Evolutionary conservation across 768 basidiomycete species (phyloP).

Genomic region (Mycena belliarum): DNA sequence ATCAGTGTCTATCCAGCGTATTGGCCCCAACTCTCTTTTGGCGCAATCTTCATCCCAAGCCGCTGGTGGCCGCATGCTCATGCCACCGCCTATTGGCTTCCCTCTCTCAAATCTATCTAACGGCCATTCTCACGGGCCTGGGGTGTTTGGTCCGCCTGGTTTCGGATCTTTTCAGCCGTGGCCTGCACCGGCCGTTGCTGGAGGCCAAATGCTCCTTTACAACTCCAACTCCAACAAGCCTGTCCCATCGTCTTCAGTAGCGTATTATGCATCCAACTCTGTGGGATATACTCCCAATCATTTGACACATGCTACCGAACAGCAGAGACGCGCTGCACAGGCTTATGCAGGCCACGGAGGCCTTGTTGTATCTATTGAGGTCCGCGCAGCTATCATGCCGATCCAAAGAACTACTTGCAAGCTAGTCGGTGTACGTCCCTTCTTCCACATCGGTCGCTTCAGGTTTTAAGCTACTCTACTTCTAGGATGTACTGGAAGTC

Average conservation of each 20-base stretch:
- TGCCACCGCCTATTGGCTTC: background rate
- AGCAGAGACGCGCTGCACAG: background rate
- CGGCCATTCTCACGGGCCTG: no score
- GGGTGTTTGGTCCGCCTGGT: no score
- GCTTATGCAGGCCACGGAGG: background rate
- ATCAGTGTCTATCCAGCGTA: background rate
- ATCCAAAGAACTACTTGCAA: background rate
- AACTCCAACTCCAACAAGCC: no score
- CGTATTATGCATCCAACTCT: background rate
- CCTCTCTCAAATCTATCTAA: no score
- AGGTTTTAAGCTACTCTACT: background rate
- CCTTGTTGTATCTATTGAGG: background rate
- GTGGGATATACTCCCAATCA: background rate
- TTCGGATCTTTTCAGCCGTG: background rate
- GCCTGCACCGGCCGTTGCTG: no score
- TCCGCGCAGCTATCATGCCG: background rate
- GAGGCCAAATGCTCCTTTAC: background rate
- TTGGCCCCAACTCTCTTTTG: no score
- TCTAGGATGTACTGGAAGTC: conserved; percentile 23
- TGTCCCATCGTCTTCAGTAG: background rate
- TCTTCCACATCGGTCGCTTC: background rate
- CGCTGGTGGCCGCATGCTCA: background rate
- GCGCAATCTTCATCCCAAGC: background rate
- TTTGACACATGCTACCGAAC: background rate
- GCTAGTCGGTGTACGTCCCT: background rate